phyloP scores from a whole-genome alignment of 163 green algal genomes.

The Coccomyxa subellipsoidea region DNA sequence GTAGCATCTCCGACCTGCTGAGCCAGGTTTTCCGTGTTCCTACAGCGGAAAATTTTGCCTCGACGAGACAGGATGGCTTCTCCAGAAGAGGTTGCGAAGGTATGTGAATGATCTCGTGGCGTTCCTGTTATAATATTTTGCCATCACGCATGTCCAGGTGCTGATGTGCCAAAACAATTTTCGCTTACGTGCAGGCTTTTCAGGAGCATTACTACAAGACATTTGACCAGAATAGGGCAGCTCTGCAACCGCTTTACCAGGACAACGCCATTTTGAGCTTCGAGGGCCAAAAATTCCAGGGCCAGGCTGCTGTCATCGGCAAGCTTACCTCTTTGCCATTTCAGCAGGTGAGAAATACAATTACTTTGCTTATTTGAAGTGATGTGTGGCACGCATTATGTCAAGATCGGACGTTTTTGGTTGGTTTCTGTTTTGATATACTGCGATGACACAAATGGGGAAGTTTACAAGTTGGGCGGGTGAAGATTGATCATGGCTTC shows the following conservation, averaged over 20 bases:
- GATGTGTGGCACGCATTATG: no score
- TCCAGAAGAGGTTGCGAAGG: neutral
- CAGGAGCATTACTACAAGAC: slow-evolving; percentile 86
- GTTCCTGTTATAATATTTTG: neutral
- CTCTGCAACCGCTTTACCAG: slow-evolving; percentile 72
- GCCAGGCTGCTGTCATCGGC: slow-evolving; percentile 55
- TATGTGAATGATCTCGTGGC: neutral
- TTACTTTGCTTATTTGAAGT: no score
- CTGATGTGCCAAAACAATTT: neutral
- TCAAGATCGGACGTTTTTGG: no score
- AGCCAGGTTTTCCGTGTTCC: no score
- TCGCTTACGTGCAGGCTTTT: slow-evolving; percentile 67
- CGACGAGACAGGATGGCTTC: no score
- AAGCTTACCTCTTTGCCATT: slow-evolving; percentile 84
- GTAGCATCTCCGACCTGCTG: no score
- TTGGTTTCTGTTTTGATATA: no score
- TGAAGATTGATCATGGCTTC: no score
- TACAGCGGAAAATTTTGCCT: no score
- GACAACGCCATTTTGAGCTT: slow-evolving; percentile 82
- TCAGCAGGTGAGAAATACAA: slow-evolving; percentile 9
- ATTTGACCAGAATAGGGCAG: slow-evolving; percentile 75
- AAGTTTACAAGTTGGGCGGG: no score
- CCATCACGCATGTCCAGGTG: neutral
- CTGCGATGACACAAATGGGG: no score
- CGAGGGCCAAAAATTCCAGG: slow-evolving; percentile 69